Base-by-base conservation (phyloP, 345 rosid species). In the Noccaea caerulescens region DNA sequence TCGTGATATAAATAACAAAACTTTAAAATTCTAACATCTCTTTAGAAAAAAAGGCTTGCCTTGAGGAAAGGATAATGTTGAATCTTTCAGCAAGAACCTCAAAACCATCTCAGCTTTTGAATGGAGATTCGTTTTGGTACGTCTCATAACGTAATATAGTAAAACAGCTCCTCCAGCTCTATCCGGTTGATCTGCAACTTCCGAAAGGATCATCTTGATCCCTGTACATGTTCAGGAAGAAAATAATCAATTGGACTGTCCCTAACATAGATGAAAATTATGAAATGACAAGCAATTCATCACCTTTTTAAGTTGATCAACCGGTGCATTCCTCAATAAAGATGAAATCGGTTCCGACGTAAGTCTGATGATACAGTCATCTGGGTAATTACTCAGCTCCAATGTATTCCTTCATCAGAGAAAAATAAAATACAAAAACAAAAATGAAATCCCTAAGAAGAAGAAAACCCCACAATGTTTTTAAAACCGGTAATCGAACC, bases 301-400 rank as follows among this genome's bases (percentile, higher is more conserved):
- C 77, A 92, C 92, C 96, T 87, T 52, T 72, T 68, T 51, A 36
- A 83, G 87, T 66, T 86, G 87, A 55, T 78, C 78, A 43, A 58
- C 55, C 14, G 76, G 77, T 57, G 95, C 85, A 66, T 78, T 87
- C 82, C 98, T 87, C 78, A 93, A 82, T 85, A 90, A 81, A 81
- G 84, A 85, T 72, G 98, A 84, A 25, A 83, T 77, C 3, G 72
- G 42, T 1, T 38, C 84, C 63, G 96, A 92, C 86, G 87, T 82
- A 60, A 85, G 75, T 60, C 82, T 81, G 70, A 71, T 84, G 46
- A 93, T 71, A 63, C 80, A 75, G 18, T 69, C 86, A 55, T 79
- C 73, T 1, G 84, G 77, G 63, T 88, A 82, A 80, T 88, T 90
- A 72, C 91, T 87, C 79, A 92, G 80, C 67, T 78, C 86, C 60